Conservation (phyloP, 148 eudicot species). For the Vaccinium myrtillus region DNA sequence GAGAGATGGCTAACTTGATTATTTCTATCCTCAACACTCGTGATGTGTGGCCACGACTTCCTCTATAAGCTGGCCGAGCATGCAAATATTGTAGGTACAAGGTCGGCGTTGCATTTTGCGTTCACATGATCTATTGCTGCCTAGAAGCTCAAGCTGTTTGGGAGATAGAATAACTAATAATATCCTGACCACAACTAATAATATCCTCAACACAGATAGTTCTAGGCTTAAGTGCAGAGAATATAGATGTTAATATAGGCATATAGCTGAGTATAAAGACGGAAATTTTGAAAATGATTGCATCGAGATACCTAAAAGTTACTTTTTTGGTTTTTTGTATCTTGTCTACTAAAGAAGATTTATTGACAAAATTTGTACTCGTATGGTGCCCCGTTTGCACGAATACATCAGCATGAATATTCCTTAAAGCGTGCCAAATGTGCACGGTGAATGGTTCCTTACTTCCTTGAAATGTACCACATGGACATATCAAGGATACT, state of each 20-base stretch:
- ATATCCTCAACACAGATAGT: not conserved
- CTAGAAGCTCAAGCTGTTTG: not conserved
- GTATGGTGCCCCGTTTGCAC: not conserved
- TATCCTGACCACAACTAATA: not conserved
- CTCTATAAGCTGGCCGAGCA: not conserved
- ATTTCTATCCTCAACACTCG: not conserved
- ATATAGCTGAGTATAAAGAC: not conserved
- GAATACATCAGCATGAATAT: not conserved
- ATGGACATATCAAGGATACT: not conserved
- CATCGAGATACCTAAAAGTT: not conserved
- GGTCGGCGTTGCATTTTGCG: not conserved
- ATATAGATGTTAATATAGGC: not conserved
- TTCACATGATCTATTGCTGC: not conserved
- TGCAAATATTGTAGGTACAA: not conserved
- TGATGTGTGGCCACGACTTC: not conserved
- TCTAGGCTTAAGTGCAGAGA: not conserved
- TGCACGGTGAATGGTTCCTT: not conserved
- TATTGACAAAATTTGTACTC: not conserved
- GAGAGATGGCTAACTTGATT: not conserved
- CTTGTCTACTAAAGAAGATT: not conserved
- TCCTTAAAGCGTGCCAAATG: not conserved
- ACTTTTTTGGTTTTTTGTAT: not conserved
- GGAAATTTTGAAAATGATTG: not conserved
- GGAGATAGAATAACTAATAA: not conserved
- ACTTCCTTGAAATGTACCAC: not conserved